phyloP scores from a whole-genome alignment of 352 stramenopile species.

The Globisporangium abappressorium region DNA sequence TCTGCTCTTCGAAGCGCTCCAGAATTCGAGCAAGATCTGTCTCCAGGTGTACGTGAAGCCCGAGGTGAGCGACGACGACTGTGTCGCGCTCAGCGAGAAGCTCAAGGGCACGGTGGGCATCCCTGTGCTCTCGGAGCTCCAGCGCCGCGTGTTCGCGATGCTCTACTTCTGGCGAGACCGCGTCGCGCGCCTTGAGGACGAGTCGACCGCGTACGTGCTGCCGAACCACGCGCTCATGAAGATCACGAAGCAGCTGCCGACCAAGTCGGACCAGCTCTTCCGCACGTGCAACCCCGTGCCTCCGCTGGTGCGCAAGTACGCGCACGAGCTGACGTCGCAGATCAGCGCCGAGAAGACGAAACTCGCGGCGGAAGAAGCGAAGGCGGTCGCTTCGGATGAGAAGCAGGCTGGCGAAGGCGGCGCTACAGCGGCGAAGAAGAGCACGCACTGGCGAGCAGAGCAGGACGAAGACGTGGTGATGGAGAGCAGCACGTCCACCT shows the following conservation, averaged over 20 bases:
- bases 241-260: conserved; percentile 65
- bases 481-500: conserved; percentile 6
- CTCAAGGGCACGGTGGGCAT: conserved; percentile 72
- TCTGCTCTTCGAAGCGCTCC: conserved; percentile 64
- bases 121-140: conserved; percentile 50
- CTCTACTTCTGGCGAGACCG: conserved; percentile 80
- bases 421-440: not conserved
- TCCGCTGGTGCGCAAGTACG: conserved; percentile 71
- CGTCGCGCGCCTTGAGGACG: conserved; percentile 65
- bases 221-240: conserved; percentile 86
- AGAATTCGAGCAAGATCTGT: conserved; percentile 74
- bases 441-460: conserved; percentile 15
- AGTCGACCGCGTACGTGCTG: conserved; percentile 77
- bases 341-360: conserved; percentile 55
- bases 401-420: conserved; percentile 2
- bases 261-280: conserved; percentile 72
- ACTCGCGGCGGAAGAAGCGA: conserved; percentile 31
- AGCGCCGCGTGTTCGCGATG: conserved; percentile 62
- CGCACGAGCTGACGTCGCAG: conserved; percentile 65
- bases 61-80: conserved; percentile 42
- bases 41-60: conserved; percentile 86
- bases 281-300: conserved; percentile 74
- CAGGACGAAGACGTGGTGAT: conserved; percentile 26
- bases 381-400: not conserved
- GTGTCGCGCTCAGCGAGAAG: conserved; percentile 50